A percentile compares a stretch with the other conserved stretches of the same genome.
Evolutionary conservation across 2,329 filamentous ascomycete genomes (phyloP).

Genomic region (Microsporum ferrugineum): DNA sequence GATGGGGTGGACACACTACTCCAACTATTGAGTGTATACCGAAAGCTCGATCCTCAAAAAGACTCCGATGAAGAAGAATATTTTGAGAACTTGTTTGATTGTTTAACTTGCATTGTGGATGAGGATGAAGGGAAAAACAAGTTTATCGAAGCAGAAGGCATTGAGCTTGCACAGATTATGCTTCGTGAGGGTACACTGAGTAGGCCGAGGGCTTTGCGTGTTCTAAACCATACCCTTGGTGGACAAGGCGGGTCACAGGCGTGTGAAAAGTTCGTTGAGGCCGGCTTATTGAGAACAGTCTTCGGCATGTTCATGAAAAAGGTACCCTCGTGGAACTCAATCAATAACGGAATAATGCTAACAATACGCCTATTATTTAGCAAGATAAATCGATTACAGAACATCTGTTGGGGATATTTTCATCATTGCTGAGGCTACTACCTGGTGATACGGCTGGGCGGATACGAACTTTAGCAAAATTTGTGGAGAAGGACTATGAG

Average conservation of each 20-base stretch:
- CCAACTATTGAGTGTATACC: conserved; percentile 72
- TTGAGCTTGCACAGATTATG: conserved; percentile 87
- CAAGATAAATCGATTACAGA: conserved; percentile 57
- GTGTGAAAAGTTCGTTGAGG: conserved; percentile 67
- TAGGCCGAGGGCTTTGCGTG: conserved; percentile 62
- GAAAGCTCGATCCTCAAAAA: conserved; percentile 72
- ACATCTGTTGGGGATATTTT: conserved; percentile 75
- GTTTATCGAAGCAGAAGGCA: conserved; percentile 79
- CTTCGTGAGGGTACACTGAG: conserved; percentile 77
- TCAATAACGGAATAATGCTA: conserved; percentile 10
- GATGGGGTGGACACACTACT: conserved; percentile 71
- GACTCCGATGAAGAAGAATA: conserved; percentile 88
- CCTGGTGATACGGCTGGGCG: conserved; percentile 66
- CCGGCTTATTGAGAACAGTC: conserved; percentile 68
- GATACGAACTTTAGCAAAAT: conserved; percentile 81
- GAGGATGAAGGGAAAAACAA: conserved; percentile 62
- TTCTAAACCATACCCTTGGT: conserved; percentile 70
- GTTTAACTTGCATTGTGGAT: conserved; percentile 68
- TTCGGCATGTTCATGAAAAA: conserved; percentile 87
- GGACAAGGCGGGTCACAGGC: conserved; percentile 49
- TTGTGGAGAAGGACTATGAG: conserved; percentile 85
- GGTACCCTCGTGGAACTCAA: conserved; percentile 17
- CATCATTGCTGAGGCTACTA: conserved; percentile 66
- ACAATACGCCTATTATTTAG: conserved; percentile 22
- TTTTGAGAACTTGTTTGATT: conserved; percentile 86